phyloP scores from a whole-genome alignment of 176 grass and related monocot genomes.

The Musa schizocarpa region DNA sequence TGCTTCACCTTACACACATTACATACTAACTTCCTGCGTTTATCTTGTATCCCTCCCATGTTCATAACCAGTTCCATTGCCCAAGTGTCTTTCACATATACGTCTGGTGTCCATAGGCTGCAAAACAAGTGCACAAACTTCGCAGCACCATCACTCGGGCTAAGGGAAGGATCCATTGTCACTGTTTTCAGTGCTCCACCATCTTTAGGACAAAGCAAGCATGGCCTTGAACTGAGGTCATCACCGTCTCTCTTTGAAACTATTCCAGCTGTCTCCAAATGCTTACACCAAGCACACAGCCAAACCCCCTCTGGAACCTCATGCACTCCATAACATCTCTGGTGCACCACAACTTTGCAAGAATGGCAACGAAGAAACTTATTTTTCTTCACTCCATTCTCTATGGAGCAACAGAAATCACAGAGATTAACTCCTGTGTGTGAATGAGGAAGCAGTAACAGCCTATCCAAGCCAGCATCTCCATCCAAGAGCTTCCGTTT shows the following conservation, averaged over 20 bases:
- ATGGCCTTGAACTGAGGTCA: conserved; percentile 26
- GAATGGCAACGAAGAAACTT: conserved; percentile 54
- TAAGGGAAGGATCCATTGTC: conserved; percentile 20
- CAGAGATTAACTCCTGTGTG: conserved; percentile 32
- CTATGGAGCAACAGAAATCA: conserved; percentile 64
- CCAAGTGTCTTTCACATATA: conserved; percentile 52
- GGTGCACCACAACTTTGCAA: conserved; percentile 69
- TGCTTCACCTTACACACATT: conserved; percentile 89
- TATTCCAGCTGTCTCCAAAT: conserved; percentile 30
- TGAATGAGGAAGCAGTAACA: conserved; percentile 53
- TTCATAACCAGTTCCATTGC: conserved; percentile 74
- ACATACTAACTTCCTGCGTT: conserved; percentile 60
- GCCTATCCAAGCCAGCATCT: conserved; percentile 68
- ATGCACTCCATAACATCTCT: conserved; percentile 90
- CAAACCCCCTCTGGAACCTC: conserved; percentile 36
- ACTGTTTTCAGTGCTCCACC: conserved; percentile 61
- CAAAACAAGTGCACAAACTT: conserved; percentile 88
- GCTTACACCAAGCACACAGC: conserved; percentile 67
- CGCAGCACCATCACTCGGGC: conserved; percentile 11
- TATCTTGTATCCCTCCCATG: conserved; percentile 39
- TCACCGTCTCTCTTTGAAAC: conserved; percentile 18
- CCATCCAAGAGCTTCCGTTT: conserved; percentile 79
- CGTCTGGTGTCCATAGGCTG: conserved; percentile 82
- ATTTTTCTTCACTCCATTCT: conserved; percentile 35
- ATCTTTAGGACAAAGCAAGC: conserved; percentile 74